A percentile compares a stretch with the other conserved stretches of the same genome.
These are phyloP conservation scores for Saturnispora saitoi DNA, from an alignment of 805 yeast genomes.

Conservation along the genomic window DNA sequence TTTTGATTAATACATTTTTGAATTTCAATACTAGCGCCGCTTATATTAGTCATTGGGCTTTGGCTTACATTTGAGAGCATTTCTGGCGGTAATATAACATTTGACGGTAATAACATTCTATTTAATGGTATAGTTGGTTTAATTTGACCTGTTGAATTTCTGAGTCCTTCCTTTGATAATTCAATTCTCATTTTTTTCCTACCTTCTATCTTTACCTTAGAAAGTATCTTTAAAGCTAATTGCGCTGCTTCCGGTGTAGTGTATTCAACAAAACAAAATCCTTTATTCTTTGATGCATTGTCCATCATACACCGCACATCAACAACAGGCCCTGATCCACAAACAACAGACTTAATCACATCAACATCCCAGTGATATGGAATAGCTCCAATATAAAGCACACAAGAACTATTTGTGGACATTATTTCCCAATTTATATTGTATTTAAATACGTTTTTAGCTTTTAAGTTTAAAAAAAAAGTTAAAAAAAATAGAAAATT, in stretches of 20 bases:
- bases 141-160: conserved; percentile 25
- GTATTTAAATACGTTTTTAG: neutral
- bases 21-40: conserved; percentile 13
- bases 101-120: conserved; percentile 42
- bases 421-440: conserved; percentile 1
- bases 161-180: conserved; percentile 51
- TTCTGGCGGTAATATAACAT: conserved; percentile 50
- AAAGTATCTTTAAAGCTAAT: conserved; percentile 36
- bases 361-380: conserved; percentile 69
- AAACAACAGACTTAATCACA: conserved; percentile 52
- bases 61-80: conserved; percentile 19
- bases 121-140: conserved; percentile 38
- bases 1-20: conserved; percentile 22
- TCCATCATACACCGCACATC: conserved; percentile 59
- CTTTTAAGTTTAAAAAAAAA: neutral
- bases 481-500: neutral
- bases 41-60: neutral
- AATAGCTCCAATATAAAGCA: conserved; percentile 51
- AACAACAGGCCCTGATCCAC: conserved; percentile 65
- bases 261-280: conserved; percentile 62
- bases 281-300: conserved; percentile 51
- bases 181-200: conserved; percentile 48
- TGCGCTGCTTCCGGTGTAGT: conserved; percentile 43
- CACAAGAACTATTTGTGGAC: conserved; percentile 27
- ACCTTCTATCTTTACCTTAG: conserved; percentile 37